Conservation (phyloP, 2,329 filamentous ascomycete species). For the Fusarium sp. region DNA sequence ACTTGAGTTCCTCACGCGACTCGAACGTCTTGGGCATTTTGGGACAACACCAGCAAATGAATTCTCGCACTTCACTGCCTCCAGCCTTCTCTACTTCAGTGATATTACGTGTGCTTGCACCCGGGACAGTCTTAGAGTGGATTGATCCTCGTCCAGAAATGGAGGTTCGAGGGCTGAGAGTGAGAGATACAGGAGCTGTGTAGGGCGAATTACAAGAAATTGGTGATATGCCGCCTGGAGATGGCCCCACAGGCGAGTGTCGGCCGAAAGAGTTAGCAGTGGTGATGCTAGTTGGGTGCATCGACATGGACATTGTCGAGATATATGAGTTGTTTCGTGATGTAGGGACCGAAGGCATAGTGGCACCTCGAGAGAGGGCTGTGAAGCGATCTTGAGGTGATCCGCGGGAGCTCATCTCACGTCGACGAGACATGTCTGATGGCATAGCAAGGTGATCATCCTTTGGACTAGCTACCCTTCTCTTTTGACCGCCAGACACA, state of each 20-base stretch:
- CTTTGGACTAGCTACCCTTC: constrained; percentile 68
- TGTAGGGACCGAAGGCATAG: constrained; percentile 59
- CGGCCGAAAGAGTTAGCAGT: constrained; percentile 62
- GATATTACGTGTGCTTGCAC: constrained; percentile 65
- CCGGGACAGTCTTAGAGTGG: constrained; percentile 62
- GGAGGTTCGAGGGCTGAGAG: constrained; percentile 63
- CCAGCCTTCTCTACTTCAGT: constrained; percentile 63
- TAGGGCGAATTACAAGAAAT: constrained; percentile 65
- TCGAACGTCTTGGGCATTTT: constrained; percentile 44
- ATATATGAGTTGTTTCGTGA: constrained; percentile 64
- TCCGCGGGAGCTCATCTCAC: constrained; percentile 62
- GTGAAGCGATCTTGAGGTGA: constrained; percentile 66
- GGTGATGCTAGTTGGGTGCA: constrained; percentile 55
- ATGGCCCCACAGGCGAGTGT: constrained; percentile 61
- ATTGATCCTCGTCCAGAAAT: constrained; percentile 56
- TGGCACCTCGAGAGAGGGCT: constrained; percentile 59
- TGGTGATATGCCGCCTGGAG: constrained; percentile 65
- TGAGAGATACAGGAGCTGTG: constrained; percentile 62
- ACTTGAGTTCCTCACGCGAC: constrained; percentile 70
- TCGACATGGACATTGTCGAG: constrained; percentile 59
- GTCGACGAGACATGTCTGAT: constrained; percentile 62
- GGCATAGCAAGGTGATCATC: constrained; percentile 60
- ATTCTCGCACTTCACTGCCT: constrained; percentile 65
- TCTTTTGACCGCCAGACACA: constrained; percentile 62
- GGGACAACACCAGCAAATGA: constrained; percentile 43